Evolutionary conservation across 2,329 filamentous ascomycete species (phyloP), one percentile per base, ranked within the genome.

Genomic region (Xylaria sp.): DNA sequence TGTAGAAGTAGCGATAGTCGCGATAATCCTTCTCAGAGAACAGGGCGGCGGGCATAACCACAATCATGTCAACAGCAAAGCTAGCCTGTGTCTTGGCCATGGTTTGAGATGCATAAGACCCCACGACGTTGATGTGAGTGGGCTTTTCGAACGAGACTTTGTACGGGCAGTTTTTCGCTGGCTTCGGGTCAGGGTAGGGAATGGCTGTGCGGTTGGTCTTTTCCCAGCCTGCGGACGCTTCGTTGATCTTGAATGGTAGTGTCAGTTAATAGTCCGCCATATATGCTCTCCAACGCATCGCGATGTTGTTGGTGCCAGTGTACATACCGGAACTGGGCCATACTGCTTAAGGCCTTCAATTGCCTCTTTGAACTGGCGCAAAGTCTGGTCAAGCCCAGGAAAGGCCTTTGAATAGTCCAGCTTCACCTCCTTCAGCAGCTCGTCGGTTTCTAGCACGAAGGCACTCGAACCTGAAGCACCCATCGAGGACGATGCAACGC

Each of bases 11-110:
- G 63, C 95, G 87, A 80, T 95, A 85, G 75, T 97, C 93, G 51
- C 93, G 83, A 74, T 94, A 97, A 76, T 99, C 95, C 77, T 98
- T 98, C 44, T 96, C 91, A 72, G 97, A 92, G 71, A 98, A 93
- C 11, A 97, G 78, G 1, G 84, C 79, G 59, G 80, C 76, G 4
- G 95, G 94, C 87, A 99, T 96, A 48, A 90, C 90, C 15, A 96
- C 87, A 5, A 94, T 87, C 83, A 98, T 86, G 75, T 98, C 94
- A 62, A 97, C 82, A 15, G 84, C 81, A 25, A 88, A 78, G 25
- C 74, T 76, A 49, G 78, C 76, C 67, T 89, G 85, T 10, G 83
- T 81, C 70, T 90, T 90, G 60, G 87, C 80, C 76, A 92, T 89
- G 2, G 89, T 93, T 74, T 87, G 89, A 53, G 91, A 81, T 10